These are phyloP conservation scores for Boletus rufocinnamomeus DNA, from an alignment of 768 basidiomycete genomes.

Conservation along the genomic window DNA sequence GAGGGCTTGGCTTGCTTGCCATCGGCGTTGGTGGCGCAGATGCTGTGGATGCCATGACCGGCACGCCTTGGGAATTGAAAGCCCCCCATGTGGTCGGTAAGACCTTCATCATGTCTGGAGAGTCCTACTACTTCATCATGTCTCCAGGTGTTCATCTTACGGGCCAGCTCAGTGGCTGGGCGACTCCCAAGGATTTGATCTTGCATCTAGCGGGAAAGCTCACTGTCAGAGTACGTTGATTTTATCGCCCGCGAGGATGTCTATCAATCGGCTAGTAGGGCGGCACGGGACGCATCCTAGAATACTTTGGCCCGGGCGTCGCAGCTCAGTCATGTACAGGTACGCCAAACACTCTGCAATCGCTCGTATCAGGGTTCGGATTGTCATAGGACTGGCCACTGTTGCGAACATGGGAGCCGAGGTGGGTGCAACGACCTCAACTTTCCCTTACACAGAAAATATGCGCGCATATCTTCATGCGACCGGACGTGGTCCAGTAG, in stretches of 20 bases:
- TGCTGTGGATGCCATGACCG: conserved; percentile 97
- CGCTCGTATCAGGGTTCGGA: neutral
- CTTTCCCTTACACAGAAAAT: conserved; percentile 90
- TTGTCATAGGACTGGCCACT: conserved; percentile 73
- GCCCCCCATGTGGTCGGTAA: conserved; percentile 81
- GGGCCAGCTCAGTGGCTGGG: conserved; percentile 87
- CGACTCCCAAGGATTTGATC: conserved; percentile 95
- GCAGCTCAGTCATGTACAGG: conserved; percentile 90
- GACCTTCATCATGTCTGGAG: conserved; percentile 18
- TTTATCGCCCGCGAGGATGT: neutral
- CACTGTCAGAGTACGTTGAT: conserved; percentile 75
- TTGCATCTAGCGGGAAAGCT: conserved; percentile 92
- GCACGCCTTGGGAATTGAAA: conserved; percentile 97
- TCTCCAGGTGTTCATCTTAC: conserved; percentile 79
- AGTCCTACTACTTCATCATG: neutral
- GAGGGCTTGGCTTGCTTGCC: conserved; percentile 93
- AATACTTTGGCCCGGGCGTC: conserved; percentile 96
- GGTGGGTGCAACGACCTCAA: conserved; percentile 99
- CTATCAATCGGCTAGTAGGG: conserved; percentile 53
- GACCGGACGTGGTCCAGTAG: conserved; percentile 85
- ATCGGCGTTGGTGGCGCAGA: conserved; percentile 99
- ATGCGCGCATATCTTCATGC: conserved; percentile 91
- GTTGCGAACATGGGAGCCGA: conserved; percentile 99
- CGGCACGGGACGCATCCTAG: conserved; percentile 93
- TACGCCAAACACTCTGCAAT: conserved; percentile 26